phyloP scores from a whole-genome alignment of 2,329 filamentous ascomycete species.

The Neocucurbitaria cava region DNA sequence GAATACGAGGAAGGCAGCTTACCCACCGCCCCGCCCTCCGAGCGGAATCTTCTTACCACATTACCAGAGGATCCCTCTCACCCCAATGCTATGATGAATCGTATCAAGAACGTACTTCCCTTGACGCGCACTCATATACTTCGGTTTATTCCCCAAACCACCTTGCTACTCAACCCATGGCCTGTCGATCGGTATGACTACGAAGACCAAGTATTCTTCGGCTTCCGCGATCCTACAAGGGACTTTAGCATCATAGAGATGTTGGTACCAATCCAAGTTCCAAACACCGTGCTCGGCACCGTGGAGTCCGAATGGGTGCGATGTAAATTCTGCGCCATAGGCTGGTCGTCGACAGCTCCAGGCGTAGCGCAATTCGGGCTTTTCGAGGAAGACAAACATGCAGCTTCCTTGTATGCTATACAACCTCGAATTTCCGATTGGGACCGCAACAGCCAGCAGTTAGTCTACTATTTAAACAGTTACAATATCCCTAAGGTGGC shows the following conservation, averaged over 20 bases:
- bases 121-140: not conserved
- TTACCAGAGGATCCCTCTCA: not conserved
- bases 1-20: constrained; percentile 1
- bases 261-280: not conserved
- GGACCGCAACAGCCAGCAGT: not conserved
- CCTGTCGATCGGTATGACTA: not conserved
- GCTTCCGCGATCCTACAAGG: not conserved
- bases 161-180: not conserved
- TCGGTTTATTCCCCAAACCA: not conserved
- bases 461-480: not conserved
- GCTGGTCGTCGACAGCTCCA: not conserved
- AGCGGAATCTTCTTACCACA: not conserved
- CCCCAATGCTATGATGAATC: too few species aligned
- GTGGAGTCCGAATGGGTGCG: not conserved
- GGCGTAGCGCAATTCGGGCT: not conserved
- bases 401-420: not conserved
- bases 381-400: not conserved
- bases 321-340: constrained; percentile 5
- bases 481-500: not conserved
- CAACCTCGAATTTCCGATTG: not conserved
- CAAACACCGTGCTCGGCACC: too few species aligned
- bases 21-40: not conserved
- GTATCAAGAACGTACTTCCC: too few species aligned
- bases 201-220: constrained; percentile 7
- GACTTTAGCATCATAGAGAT: constrained; percentile 1